Conservation (phyloP, 179 eudicot species). For the Sideroxylon spinosum region DNA sequence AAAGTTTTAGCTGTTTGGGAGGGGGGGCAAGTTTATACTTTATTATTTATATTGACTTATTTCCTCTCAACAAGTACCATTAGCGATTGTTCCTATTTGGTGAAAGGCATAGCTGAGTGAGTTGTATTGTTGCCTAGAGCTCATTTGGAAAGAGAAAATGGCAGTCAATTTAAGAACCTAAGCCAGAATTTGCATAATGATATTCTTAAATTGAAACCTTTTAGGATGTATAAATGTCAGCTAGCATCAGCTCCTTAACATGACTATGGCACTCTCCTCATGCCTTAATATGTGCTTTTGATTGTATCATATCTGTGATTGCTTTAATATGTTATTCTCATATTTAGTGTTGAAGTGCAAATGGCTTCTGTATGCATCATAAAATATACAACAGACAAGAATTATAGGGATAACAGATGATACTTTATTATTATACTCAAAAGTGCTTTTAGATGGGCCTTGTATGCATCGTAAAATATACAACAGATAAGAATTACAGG, state of each 20-base stretch:
- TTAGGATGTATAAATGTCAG: background rate
- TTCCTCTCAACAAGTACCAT: no score
- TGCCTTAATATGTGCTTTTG: background rate
- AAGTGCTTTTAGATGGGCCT: background rate
- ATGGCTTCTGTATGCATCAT: conserved; percentile 2
- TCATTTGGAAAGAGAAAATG: background rate
- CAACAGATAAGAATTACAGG: background rate
- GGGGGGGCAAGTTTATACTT: no score
- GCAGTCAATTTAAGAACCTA: background rate
- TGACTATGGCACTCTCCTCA: background rate
- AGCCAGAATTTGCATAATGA: background rate
- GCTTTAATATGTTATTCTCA: background rate
- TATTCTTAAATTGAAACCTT: no score
- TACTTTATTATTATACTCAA: background rate
- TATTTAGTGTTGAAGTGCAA: background rate
- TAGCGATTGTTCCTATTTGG: no score
- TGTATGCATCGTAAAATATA: background rate
- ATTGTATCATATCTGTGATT: background rate
- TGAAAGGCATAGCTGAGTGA: no score
- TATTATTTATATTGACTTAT: no score
- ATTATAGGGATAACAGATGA: background rate
- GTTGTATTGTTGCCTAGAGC: background rate
- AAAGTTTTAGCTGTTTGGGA: no score
- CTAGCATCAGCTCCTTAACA: background rate
- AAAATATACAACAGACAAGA: background rate